Percentiles rank a stretch among this genome's conserved stretches.
phyloP scores from a whole-genome alignment of 2,329 filamentous ascomycete genomes.

The Tolypocladium cylindrosporum region DNA sequence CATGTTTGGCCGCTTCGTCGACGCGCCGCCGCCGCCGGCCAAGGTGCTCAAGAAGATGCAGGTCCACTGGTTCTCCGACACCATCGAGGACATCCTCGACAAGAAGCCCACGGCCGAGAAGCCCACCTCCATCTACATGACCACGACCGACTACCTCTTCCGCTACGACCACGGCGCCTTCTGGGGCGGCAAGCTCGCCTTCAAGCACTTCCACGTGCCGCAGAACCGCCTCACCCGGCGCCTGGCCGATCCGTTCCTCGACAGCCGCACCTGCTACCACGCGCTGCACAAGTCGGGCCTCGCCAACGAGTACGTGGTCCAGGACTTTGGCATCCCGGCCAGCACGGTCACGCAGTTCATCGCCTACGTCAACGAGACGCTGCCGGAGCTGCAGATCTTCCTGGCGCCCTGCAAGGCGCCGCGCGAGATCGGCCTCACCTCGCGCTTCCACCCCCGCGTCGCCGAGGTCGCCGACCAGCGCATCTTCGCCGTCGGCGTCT shows the following conservation, averaged over 20 bases:
- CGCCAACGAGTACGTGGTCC: slow-evolving; percentile 36
- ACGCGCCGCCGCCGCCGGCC: slow-evolving; percentile 33
- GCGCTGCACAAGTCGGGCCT: slow-evolving; percentile 39
- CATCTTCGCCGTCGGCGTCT: slow-evolving; percentile 36
- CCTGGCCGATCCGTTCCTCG: slow-evolving; percentile 40
- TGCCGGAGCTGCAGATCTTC: slow-evolving; percentile 20
- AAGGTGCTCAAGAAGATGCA: slow-evolving; percentile 22
- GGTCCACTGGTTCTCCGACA: slow-evolving; percentile 19
- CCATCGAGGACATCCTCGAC: slow-evolving; percentile 14
- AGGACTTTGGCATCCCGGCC: slow-evolving; percentile 31
- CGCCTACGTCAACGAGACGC: slow-evolving; percentile 17
- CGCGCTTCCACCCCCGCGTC: slow-evolving; percentile 21
- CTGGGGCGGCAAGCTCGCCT: slow-evolving; percentile 41
- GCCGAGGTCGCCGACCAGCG: slow-evolving; percentile 17
- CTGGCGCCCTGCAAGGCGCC: slow-evolving; percentile 17
- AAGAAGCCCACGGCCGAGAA: slow-evolving; percentile 14
- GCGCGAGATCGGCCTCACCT: slow-evolving; percentile 18
- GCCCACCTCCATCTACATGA: slow-evolving; percentile 22
- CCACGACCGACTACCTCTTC: slow-evolving; percentile 43
- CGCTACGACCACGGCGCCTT: slow-evolving; percentile 47
- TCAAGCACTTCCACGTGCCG: slow-evolving; percentile 39
- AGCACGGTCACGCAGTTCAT: slow-evolving; percentile 16
- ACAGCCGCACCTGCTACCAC: slow-evolving; percentile 42
- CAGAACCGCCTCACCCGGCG: slow-evolving; percentile 40
- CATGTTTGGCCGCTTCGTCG: slow-evolving; percentile 37